Base-by-base conservation (phyloP, 2,329 filamentous ascomycete species). In the Monosporascus sp. region DNA sequence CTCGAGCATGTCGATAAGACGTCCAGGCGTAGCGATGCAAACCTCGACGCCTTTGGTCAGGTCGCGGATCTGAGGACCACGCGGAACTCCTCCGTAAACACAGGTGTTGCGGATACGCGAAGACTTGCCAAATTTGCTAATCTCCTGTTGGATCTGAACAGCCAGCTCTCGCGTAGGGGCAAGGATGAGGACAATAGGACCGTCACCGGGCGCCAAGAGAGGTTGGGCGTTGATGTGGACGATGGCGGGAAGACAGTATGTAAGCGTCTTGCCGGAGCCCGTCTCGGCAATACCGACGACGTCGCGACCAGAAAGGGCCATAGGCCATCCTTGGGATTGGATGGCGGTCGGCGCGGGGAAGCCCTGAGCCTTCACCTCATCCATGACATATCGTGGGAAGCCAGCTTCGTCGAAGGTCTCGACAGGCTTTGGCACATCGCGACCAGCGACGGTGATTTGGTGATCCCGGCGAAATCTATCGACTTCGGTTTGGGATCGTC, bases 221-320 rank as follows among this genome's bases (percentile, higher is more conserved):
- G 94, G 94, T 76, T 99, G 94, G 48, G 94, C 94, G 76, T 99
- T 97, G 82, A 99, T 99, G 82, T 99, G 94, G 57, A 99, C 94
- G 63, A 99, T 99, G 53, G 94, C 90, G 55, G 94, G 94, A 63
- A 99, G 84, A 76, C 93, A 97, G 80, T 99, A 99, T 51, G 92
- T 97, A 62, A 99, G 82, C 5, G 94, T 99, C 87, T 99, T 99
- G 81, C 94, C 94, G 61, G 94, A 99, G 72, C 94, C 94, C 55
- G 94, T 99, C 81, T 99, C 94, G 66, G 94, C 94, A 77, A 99
- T 96, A 85, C 94, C 94, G 67, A 97, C 93, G 56, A 97, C 93
- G 72, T 99, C 94, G 65, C 94, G 93, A 77, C 94, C 94, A 64
- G 93, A 95, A 50, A 99, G 86, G 69, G 94, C 92, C 94, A 97